Percentiles rank a stretch among this genome's conserved stretches.
Evolutionary conservation across 2,329 filamentous ascomycete species (phyloP).

Genomic region (Exophiala calicioides): DNA sequence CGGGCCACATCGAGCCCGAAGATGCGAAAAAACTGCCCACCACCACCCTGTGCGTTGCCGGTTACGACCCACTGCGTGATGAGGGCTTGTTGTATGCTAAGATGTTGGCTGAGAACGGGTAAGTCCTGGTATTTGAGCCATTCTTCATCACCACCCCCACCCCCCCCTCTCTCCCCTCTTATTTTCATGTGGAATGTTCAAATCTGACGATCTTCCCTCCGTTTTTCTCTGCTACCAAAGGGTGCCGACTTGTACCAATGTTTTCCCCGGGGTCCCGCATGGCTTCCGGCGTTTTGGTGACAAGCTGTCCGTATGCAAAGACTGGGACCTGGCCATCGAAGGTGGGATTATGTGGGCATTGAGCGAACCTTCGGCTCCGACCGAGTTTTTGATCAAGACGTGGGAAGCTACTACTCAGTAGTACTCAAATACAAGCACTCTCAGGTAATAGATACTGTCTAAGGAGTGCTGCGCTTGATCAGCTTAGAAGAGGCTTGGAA

Average conservation of each 20-base stretch:
- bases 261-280: constrained; percentile 58
- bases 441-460: no score
- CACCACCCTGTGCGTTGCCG: constrained; percentile 40
- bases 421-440: no score
- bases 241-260: constrained; percentile 50
- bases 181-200: neutral
- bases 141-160: no score
- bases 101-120: constrained; percentile 43
- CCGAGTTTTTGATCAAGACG: no score
- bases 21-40: constrained; percentile 49
- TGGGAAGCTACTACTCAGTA: no score
- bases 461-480: no score
- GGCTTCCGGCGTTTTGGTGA: constrained; percentile 44
- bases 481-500: no score
- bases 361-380: no score
- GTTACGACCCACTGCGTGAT: constrained; percentile 52
- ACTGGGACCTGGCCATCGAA: constrained; percentile 37
- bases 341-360: constrained; percentile 36
- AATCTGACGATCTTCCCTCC: neutral
- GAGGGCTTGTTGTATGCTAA: constrained; percentile 52
- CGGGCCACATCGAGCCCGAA: constrained; percentile 36
- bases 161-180: neutral
- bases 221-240: constrained; percentile 32
- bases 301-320: constrained; percentile 32
- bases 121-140: constrained; percentile 25